Evolutionary conservation across 164 flowering plant genomes (phyloP), one percentile per base, ranked within the genome.

Genomic region (Liquidambar formosana): DNA sequence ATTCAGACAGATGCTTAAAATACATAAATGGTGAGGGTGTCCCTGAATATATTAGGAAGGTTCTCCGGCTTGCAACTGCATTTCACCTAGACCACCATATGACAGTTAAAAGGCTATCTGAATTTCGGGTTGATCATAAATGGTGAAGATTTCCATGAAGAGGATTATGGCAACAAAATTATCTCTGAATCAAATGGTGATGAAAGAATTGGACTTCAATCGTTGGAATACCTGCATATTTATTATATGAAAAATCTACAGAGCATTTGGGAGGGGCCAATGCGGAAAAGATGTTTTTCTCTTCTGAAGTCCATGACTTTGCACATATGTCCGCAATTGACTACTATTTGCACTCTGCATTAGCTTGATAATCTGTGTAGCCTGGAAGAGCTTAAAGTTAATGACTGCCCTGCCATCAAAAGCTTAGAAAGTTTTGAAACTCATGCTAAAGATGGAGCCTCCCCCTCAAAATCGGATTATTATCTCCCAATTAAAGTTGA

Each of bases 361-460:
- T 9, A 49, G 22, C 43, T 0, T 51, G 18, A 23, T 0, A 38
- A 27, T 49, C 27, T 47, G 0, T 4, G 8, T 4, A 47, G 28
- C 43, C 23, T 65, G n/a, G 67, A 48, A 14, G 67, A 65, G 58
- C 38, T 65, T 27, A 4, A 27, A 15, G 57, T 65, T 49, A 33
- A 48, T 25, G 57, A 47, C 25, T 51, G 56, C 22, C 57, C 18
- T n/a, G n/a, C n/a, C n/a, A n/a, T n/a, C n/a, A n/a, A n/a, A n/a
- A n/a, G n/a, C n/a, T n/a, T n/a, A n/a, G n/a, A n/a, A n/a, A n/a
- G n/a, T n/a, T n/a, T n/a, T n/a, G n/a, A n/a, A n/a, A n/a, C n/a
- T n/a, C n/a, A n/a, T n/a, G n/a, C n/a, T n/a, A n/a, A n/a, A n/a
- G n/a, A n/a, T n/a, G n/a, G n/a, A n/a, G n/a, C n/a, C n/a, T n/a